These are phyloP conservation scores for Alternaria postmessia DNA, from an alignment of 2,329 filamentous ascomycete species.

Conservation along the genomic window DNA sequence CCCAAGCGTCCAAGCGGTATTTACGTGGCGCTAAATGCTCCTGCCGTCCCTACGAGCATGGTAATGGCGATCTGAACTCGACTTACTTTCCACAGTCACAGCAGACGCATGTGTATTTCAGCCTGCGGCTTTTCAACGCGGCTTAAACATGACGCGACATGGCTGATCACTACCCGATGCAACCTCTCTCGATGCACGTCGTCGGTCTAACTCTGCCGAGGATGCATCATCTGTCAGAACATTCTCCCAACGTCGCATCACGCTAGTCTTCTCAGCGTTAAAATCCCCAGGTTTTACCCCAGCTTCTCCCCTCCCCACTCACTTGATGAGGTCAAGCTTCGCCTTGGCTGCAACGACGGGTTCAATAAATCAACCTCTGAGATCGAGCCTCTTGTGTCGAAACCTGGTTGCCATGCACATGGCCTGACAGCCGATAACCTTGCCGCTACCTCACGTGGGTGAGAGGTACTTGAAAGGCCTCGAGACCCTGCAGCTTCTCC, in stretches of 20 bases:
- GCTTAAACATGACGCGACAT: neutral
- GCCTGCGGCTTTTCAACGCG: neutral
- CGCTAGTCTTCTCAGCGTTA: constrained; percentile 12
- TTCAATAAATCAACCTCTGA: constrained; percentile 14
- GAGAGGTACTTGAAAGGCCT: constrained; percentile 20
- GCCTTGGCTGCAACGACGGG: constrained; percentile 27
- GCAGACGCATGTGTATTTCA: neutral
- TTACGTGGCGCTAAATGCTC: neutral
- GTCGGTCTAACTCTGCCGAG: constrained; percentile 30
- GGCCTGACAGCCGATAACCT: constrained; percentile 2
- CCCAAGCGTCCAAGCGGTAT: constrained; percentile 2
- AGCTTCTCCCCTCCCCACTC: constrained; percentile 24
- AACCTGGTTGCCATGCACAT: constrained; percentile 20
- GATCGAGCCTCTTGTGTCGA: constrained; percentile 9
- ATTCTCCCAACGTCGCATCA: constrained; percentile 18
- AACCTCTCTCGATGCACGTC: neutral
- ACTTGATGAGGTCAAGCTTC: constrained; percentile 18
- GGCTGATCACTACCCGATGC: constrained; percentile 17
- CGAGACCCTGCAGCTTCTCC: neutral
- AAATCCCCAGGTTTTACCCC: constrained; percentile 33
- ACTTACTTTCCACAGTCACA: constrained; percentile 6
- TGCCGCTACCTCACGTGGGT: constrained; percentile 2
- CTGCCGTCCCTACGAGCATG: constrained; percentile 3
- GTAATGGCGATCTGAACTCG: neutral
- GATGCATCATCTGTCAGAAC: constrained; percentile 15